Conservation (phyloP, 2,329 filamentous ascomycete species). For the Fusarium falciforme region DNA sequence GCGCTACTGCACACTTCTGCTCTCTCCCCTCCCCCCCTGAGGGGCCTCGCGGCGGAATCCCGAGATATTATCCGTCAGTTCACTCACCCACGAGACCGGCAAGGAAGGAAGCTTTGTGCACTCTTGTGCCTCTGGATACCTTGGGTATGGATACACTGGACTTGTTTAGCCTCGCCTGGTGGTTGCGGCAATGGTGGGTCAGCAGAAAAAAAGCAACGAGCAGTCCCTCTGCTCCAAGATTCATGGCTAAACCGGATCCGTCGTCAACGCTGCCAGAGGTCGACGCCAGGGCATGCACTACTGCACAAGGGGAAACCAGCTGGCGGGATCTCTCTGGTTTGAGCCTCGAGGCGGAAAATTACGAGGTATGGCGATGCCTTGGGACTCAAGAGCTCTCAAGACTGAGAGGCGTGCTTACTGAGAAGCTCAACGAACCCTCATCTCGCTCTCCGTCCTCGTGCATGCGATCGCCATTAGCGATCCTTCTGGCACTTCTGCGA, state of each 20-base stretch:
- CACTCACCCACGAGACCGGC: neutral
- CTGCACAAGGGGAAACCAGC: constrained; percentile 12
- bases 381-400: neutral
- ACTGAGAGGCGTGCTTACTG: neutral
- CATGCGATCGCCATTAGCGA: constrained; percentile 7
- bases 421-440: constrained; percentile 5
- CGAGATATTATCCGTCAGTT: neutral
- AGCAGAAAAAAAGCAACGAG: constrained; percentile 4
- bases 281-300: constrained; percentile 14
- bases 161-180: constrained; percentile 20
- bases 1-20: neutral
- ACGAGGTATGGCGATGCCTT: neutral
- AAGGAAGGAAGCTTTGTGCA: neutral
- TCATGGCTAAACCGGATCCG: constrained; percentile 37
- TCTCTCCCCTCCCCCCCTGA: neutral
- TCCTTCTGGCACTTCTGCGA: constrained; percentile 3
- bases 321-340: neutral
- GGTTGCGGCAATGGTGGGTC: constrained; percentile 26
- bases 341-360: neutral
- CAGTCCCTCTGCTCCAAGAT: constrained; percentile 14
- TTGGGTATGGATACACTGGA: neutral
- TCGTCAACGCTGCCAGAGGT: constrained; percentile 16
- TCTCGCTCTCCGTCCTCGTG: constrained; percentile 1
- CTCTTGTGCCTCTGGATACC: constrained; percentile 8
- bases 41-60: neutral